A percentile compares a stretch with the other conserved stretches of the same genome.
Evolutionary conservation across 2,329 filamentous ascomycete genomes (phyloP).

Genomic region (Arthrocladium fulminans): DNA sequence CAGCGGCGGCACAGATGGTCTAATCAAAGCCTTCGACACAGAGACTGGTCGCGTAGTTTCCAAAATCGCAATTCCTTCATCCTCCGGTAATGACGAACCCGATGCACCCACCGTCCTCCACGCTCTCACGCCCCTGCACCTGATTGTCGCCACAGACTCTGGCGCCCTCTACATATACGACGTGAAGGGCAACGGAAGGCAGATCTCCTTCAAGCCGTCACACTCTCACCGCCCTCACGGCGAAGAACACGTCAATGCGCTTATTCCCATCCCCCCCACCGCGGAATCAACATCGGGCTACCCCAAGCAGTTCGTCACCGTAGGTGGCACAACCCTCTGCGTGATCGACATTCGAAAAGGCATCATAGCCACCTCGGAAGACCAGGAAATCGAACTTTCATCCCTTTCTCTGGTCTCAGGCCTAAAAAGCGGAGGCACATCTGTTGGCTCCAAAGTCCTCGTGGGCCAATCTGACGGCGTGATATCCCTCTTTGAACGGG

Average conservation of each 20-base stretch:
- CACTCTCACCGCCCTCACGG: slow-evolving; percentile 74
- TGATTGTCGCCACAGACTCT: slow-evolving; percentile 85
- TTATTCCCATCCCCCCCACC: slow-evolving; percentile 73
- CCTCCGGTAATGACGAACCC: slow-evolving; percentile 7
- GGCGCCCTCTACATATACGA: slow-evolving; percentile 84
- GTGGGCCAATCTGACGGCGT: slow-evolving; percentile 74
- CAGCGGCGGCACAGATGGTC: slow-evolving; percentile 53
- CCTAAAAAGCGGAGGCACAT: slow-evolving; percentile 55
- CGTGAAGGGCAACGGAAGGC: slow-evolving; percentile 43
- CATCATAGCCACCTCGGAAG: slow-evolving; percentile 79
- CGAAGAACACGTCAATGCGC: slow-evolving; percentile 81
- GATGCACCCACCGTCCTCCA: slow-evolving; percentile 77
- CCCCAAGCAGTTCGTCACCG: slow-evolving; percentile 90
- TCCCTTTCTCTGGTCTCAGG: slow-evolving; percentile 70
- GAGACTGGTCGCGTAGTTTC: slow-evolving; percentile 60
- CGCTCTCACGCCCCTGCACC: slow-evolving; percentile 73
- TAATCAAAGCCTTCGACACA: slow-evolving; percentile 52
- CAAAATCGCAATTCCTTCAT: slow-evolving; percentile 66
- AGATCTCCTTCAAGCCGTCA: slow-evolving; percentile 50
- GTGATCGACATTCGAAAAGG: slow-evolving; percentile 82
- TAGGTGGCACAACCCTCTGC: slow-evolving; percentile 81
- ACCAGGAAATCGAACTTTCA: slow-evolving; percentile 91
- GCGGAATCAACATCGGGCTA: slow-evolving; percentile 77
- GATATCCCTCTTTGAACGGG: slow-evolving; percentile 86
- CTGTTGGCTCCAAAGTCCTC: slow-evolving; percentile 65